phyloP scores from a whole-genome alignment of 306 rosid species.

The Prinsepia uniflora region DNA sequence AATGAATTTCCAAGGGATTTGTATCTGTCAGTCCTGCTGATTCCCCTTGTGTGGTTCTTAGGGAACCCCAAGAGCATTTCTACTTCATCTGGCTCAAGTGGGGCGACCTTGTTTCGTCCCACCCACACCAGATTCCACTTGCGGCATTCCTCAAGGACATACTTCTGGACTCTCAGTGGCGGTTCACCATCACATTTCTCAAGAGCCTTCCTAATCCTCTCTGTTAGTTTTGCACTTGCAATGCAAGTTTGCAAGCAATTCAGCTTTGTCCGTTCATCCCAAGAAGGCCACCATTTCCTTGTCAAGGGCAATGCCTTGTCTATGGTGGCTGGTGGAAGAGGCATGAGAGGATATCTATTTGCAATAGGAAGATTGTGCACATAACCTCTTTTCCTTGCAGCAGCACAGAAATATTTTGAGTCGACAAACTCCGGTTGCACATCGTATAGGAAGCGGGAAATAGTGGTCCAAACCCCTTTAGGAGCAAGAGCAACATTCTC shows the following conservation, averaged over 20 bases:
- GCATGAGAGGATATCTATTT: conserved; percentile 74
- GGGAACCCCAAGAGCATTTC: conserved; percentile 88
- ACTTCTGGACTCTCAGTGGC: conserved; percentile 48
- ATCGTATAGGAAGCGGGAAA: conserved; percentile 72
- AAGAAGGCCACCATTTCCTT: conserved; percentile 93
- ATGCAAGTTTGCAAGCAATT: conserved; percentile 75
- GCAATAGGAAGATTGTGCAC: conserved; percentile 83
- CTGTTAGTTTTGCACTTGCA: conserved; percentile 69
- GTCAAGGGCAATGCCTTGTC: conserved; percentile 78
- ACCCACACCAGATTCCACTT: conserved; percentile 99
- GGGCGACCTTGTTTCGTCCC: conserved; percentile 91
- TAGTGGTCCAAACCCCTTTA: conserved; percentile 89
- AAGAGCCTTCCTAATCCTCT: conserved; percentile 71
- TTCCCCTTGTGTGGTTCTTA: conserved; percentile 92
- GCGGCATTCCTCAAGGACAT: conserved; percentile 68
- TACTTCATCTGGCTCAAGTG: conserved; percentile 87
- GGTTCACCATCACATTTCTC: conserved; percentile 58
- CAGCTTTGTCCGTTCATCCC: conserved; percentile 72
- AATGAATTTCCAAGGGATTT: conserved; percentile 96
- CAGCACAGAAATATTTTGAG: conserved; percentile 80
- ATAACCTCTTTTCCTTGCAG: conserved; percentile 92
- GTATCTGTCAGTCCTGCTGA: conserved; percentile 85
- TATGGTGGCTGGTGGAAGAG: conserved; percentile 65
- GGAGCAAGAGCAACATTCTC: conserved; percentile 97
- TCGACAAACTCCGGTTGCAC: conserved; percentile 91